phyloP scores from a whole-genome alignment of 169 alveolate genomes.

The Plasmodium gallinaceum region DNA sequence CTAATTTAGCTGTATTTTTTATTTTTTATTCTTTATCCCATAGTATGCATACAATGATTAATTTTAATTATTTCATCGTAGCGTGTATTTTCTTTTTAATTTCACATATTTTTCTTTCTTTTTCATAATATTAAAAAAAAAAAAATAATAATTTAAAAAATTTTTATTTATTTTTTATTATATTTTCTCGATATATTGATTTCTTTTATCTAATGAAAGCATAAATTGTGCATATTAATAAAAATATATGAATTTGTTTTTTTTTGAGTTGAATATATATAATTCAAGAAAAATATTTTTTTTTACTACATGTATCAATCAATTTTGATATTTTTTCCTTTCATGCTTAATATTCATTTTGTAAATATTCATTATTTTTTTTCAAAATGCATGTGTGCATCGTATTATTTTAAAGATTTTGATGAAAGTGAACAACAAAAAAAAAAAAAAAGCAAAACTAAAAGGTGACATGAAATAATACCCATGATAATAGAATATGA shows the following conservation, averaged over 20 bases:
- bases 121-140: background rate
- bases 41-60: slow-evolving; percentile 7
- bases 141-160: slow-evolving; percentile 1
- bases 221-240: slow-evolving; percentile 2
- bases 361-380: background rate
- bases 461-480: background rate
- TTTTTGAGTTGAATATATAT: background rate
- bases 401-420: background rate
- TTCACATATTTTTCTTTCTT: background rate
- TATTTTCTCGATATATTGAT: background rate
- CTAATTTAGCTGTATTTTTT: background rate
- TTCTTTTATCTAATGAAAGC: background rate
- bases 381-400: slow-evolving; percentile 8
- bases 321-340: background rate
- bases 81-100: background rate
- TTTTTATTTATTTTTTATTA: background rate
- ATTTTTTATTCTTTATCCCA: background rate
- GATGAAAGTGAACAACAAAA: background rate
- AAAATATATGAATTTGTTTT: background rate
- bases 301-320: too few species aligned
- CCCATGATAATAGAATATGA: background rate
- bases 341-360: background rate
- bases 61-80: background rate
- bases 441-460: background rate
- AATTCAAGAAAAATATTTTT: background rate